Conservation (phyloP, 306 rosid species). For the barrel medic (Medicago truncatula) region DNA sequence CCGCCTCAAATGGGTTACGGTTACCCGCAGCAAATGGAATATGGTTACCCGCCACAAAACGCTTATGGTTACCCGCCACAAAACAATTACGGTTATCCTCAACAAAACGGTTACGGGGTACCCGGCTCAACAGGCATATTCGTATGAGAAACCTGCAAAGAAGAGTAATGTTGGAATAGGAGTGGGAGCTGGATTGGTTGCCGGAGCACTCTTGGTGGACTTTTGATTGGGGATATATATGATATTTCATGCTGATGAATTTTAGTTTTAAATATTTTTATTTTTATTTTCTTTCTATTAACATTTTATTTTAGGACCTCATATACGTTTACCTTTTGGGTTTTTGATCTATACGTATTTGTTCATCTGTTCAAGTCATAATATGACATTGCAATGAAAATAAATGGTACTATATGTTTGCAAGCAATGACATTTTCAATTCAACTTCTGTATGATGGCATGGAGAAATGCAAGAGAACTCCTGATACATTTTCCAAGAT, state of each 20-base stretch:
- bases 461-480: too few species aligned
- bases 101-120: conserved; percentile 34
- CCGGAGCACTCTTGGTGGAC: conserved; percentile 74
- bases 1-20: neutral
- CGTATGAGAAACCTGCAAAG: conserved; percentile 32
- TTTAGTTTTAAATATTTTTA: neutral
- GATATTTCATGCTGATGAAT: conserved; percentile 35
- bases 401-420: too few species aligned
- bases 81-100: conserved; percentile 37
- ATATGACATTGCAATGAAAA: too few species aligned
- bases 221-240: conserved; percentile 71
- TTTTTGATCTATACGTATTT: neutral
- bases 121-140: neutral
- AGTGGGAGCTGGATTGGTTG: conserved; percentile 75
- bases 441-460: too few species aligned
- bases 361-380: too few species aligned
- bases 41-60: conserved; percentile 28
- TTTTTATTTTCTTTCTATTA: neutral
- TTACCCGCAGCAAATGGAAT: neutral
- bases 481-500: too few species aligned
- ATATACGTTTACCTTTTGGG: neutral
- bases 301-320: neutral
- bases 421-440: too few species aligned
- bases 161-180: conserved; percentile 62
- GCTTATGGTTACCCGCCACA: conserved; percentile 50